Evolutionary conservation across 805 yeast genomes (phyloP).

Genomic region (Limtongia smithiae): DNA sequence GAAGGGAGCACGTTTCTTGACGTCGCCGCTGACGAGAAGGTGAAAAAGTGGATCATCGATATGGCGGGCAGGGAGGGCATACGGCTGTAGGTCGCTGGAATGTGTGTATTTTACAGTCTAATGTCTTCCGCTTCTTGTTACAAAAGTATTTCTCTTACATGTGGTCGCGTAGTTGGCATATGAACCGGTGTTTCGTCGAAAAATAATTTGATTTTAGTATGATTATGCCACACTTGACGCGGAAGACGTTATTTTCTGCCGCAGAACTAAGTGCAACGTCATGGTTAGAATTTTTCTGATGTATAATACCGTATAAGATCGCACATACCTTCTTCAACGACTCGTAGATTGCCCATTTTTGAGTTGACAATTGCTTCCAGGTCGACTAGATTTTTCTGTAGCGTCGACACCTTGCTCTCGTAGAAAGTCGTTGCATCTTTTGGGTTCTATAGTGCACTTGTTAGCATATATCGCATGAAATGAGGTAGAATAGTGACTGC

Average conservation of each 20-base stretch:
- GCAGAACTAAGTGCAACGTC: constrained; percentile 8
- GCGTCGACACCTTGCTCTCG: constrained; percentile 64
- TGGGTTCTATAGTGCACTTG: constrained; percentile 37
- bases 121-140: no score
- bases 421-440: constrained; percentile 69
- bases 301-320: no score
- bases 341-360: constrained; percentile 61
- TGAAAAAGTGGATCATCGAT: constrained; percentile 37
- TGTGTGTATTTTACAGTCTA: no score
- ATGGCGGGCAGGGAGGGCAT: constrained; percentile 18
- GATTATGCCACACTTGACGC: constrained; percentile 20
- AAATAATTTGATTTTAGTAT: not conserved
- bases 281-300: no score
- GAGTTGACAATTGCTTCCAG: constrained; percentile 71
- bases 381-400: constrained; percentile 68
- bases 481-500: not conserved
- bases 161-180: no score
- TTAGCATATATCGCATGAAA: not conserved
- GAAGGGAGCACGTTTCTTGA: constrained; percentile 56
- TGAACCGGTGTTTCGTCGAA: not conserved
- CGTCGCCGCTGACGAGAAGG: constrained; percentile 55
- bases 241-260: constrained; percentile 26
- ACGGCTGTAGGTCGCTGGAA: constrained; percentile 1
- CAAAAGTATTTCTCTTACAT: not conserved
- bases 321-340: constrained; percentile 50